Evolutionary conservation across 169 alveolate species (phyloP), one percentile per base, ranked within the genome.

Genomic region (Eimeria falciformis): DNA sequence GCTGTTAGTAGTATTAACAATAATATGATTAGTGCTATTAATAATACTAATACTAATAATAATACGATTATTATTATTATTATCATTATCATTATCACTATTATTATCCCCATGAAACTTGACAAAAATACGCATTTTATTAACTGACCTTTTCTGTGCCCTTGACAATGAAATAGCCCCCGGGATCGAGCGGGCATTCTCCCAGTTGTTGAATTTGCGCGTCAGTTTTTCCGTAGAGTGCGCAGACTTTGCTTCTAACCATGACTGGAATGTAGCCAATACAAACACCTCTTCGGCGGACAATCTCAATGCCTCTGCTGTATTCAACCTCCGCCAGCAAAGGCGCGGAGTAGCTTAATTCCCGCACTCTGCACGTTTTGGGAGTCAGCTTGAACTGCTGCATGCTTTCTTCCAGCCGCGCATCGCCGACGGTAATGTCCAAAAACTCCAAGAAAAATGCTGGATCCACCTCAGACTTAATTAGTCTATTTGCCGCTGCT

Each of bases 111-210:
- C 3, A 25, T 5, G 33, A 2, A 25, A 25, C n/a, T 11, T 5
- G 12, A 66, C 18, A 4, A 66, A n/a, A n/a, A n/a, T n/a, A n/a
- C n/a, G n/a, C 2, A 33, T 0, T 33, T 33, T 33, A 2, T 2
- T 33, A 0, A 23, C 98, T 95, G 90, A 98, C 96, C 95, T 99
- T 99, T 93, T 99, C 99, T 3, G 98, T 98, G 17, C 99, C 99
- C 94, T 97, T 98, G 40, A 99, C 98, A 46, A 99, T 98, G 96
- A 99, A 99, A 95, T 99, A 99, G 27, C 99, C 99, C 78, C 99
- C 99, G 4, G 96, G 96, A 29, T 94, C 97, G 40, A 88, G 84
- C 3, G 98, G 97, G 79, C 98, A 97, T 91, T 97, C 98, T 12
- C 96, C 95, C 75, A 96, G 69, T 2, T 92, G 85, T 43, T 96